Evolutionary conservation across 805 yeast genomes (phyloP).

Genomic region (Ogataea pini): DNA sequence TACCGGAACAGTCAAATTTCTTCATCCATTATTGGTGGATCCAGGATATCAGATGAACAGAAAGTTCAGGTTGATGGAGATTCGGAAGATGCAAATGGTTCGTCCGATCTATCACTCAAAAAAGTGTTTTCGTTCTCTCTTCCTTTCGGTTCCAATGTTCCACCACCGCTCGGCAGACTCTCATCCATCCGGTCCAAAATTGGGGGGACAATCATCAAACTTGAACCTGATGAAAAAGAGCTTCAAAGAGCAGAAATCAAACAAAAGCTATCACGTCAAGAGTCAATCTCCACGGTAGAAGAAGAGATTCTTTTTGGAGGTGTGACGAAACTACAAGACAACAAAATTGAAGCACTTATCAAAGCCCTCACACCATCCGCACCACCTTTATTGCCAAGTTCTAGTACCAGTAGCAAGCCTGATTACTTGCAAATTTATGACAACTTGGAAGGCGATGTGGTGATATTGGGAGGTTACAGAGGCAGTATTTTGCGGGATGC

Average conservation of each 20-base stretch:
- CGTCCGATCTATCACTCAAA: conserved; percentile 17
- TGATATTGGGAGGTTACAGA: conserved; percentile 85
- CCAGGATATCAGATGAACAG: conserved; percentile 26
- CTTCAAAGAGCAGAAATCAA: conserved; percentile 37
- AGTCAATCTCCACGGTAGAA: conserved; percentile 59
- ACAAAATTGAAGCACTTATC: conserved; percentile 68
- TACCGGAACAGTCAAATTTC: conserved; percentile 34
- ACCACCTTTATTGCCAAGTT: conserved; percentile 21
- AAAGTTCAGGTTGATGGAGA: conserved; percentile 12
- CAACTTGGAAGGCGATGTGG: conserved; percentile 72
- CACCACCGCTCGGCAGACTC: conserved; percentile 17
- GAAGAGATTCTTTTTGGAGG: conserved; percentile 60
- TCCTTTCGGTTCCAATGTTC: conserved; percentile 52
- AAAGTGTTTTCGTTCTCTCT: conserved; percentile 55
- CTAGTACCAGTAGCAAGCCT: conserved; percentile 30
- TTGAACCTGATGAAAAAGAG: conserved; percentile 27
- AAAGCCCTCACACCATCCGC: conserved; percentile 48
- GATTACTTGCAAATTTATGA: conserved; percentile 50
- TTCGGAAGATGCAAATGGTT: conserved; percentile 30
- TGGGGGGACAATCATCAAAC: conserved; percentile 6
- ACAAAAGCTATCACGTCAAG: conserved; percentile 50
- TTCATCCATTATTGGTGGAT: conserved; percentile 54
- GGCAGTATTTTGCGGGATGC: conserved; percentile 76
- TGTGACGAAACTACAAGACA: conserved; percentile 61
- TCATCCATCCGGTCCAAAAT: conserved; percentile 15